Conservation (phyloP, 306 rosid genomes). For the Astragalus glycyphyllos region DNA sequence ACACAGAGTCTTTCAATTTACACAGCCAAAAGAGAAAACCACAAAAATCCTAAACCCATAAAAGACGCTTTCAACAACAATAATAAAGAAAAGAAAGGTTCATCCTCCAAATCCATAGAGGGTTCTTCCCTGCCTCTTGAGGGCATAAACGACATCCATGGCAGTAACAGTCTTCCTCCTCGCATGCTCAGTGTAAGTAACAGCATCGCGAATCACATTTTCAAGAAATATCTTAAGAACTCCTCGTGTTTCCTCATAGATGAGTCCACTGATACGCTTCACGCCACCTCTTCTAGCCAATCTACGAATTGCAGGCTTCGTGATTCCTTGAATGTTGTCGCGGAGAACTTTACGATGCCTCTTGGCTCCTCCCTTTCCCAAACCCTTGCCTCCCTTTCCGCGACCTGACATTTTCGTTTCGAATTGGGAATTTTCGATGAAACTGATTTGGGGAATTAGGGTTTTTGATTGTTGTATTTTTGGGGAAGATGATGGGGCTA, state of each 20-base stretch:
- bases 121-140: conserved; percentile 32
- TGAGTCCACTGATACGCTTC: too few species aligned
- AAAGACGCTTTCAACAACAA: too few species aligned
- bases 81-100: too few species aligned
- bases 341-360: conserved; percentile 50
- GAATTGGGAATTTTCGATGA: not conserved
- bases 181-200: conserved; percentile 52
- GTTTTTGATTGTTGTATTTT: too few species aligned
- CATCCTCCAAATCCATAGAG: conserved; percentile 41
- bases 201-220: conserved; percentile 50
- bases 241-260: not conserved
- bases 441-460: too few species aligned
- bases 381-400: conserved; percentile 53
- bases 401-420: conserved; percentile 36
- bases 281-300: too few species aligned
- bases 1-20: too few species aligned
- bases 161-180: conserved; percentile 54
- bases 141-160: conserved; percentile 51
- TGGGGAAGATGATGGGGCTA: too few species aligned
- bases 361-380: conserved; percentile 55
- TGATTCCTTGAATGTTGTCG: conserved; percentile 47
- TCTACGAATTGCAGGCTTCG: too few species aligned
- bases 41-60: too few species aligned
- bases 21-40: too few species aligned
- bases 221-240: conserved; percentile 49